These are phyloP conservation scores for Aspergillus pseudonomiae DNA, from an alignment of 2,329 filamentous ascomycete genomes.

Conservation along the genomic window DNA sequence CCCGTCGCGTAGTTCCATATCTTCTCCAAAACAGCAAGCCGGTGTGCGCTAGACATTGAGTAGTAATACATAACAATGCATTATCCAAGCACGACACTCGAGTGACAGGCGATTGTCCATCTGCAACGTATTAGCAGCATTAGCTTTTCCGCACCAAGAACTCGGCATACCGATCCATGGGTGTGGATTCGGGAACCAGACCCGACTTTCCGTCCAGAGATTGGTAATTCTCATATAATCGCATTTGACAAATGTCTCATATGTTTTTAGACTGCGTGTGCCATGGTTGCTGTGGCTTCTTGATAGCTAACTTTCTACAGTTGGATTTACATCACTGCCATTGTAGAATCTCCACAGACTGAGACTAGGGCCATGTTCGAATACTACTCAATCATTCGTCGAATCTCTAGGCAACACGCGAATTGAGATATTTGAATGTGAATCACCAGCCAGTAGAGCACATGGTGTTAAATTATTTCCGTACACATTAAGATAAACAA, in stretches of 20 bases:
- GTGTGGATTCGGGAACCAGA: neutral
- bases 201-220: neutral
- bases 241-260: too few relatives aligned
- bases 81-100: neutral
- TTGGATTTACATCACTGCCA: too few relatives aligned
- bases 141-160: neutral
- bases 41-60: neutral
- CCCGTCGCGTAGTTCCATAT: neutral
- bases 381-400: too few relatives aligned
- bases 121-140: neutral
- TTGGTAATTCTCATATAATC: neutral
- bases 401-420: too few relatives aligned
- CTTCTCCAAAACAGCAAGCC: neutral
- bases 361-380: too few relatives aligned
- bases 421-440: too few relatives aligned
- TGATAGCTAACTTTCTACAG: too few relatives aligned
- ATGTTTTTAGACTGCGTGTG: too few relatives aligned
- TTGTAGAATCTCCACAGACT: too few relatives aligned
- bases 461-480: too few relatives aligned
- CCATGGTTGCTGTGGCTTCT: too few relatives aligned
- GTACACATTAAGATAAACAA: neutral
- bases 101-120: neutral
- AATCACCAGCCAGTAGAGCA: too few relatives aligned
- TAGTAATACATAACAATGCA: neutral
- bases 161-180: neutral